Percentiles rank a stretch among this genome's conserved stretches.
Evolutionary conservation across 371 early-diverging fungal species (phyloP).

Genomic region (Encephalitozoon hellem): DNA sequence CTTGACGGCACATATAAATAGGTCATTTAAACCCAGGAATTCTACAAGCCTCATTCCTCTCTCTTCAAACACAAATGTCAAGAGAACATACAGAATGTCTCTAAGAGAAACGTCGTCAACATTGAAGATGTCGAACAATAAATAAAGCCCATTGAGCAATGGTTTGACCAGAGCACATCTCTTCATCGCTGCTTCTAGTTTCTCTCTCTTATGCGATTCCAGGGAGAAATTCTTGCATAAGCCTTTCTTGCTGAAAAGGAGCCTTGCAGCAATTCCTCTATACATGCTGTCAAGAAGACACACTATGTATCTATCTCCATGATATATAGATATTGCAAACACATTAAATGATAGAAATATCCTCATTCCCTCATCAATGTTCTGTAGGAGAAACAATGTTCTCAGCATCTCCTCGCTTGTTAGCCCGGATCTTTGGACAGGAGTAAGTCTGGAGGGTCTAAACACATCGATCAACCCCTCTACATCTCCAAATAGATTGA

Average conservation of each 20-base stretch:
- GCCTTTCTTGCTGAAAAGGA: neutral
- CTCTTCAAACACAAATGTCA: neutral
- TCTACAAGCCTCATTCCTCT: neutral
- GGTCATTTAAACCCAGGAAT: neutral
- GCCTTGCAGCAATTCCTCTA: neutral
- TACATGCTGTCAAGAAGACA: neutral
- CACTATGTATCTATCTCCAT: neutral
- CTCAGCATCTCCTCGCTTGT: neutral
- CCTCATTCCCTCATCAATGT: neutral
- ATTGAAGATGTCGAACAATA: neutral
- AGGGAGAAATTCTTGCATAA: neutral
- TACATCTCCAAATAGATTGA: neutral
- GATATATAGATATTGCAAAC: conserved; percentile 7
- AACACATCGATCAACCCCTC: neutral
- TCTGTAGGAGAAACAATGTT: neutral
- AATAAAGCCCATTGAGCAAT: neutral
- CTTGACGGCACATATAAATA: neutral
- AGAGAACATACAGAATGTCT: neutral
- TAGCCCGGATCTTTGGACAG: neutral
- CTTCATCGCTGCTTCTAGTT: neutral
- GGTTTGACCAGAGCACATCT: neutral
- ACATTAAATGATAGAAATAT: neutral
- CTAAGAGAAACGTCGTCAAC: neutral
- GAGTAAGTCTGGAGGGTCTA: neutral
- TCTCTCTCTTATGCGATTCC: neutral